Evolutionary conservation across 108 stramenopile species (phyloP), one percentile per base, ranked within the genome.

Genomic region (Cyclotella cryptica): DNA sequence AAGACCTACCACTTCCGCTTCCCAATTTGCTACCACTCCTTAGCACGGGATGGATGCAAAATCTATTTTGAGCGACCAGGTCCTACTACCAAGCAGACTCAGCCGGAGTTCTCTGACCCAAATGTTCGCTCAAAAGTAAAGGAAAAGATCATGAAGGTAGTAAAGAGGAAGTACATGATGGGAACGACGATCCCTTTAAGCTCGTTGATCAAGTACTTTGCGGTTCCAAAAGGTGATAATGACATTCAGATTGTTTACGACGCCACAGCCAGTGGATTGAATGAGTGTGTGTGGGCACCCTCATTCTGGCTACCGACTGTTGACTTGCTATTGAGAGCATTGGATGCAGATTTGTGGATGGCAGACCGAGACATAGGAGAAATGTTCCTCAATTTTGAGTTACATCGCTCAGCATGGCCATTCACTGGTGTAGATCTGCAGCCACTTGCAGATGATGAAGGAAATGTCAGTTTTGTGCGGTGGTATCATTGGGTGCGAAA

Each of bases 171-270:
- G 2, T 87, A 87, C 28, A 22, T 86, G 3, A 0, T 69, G 5
- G 30, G 15, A 0, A 43, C 57, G 0, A 27, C 1, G 0, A 24
- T 52, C 15, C 19, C 42, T 9, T 41, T 87, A 24, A 44, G n/a
- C 4, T 73, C 72, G 0, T 39, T 79, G 30, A 84, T n/a, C n/a
- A n/a, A n/a, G n/a, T n/a, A n/a, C n/a, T n/a, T n/a, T n/a, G n/a
- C n/a, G n/a, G n/a, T n/a, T 76, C 83, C 75, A 12, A 88, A 88
- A 24, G 88, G 85, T 10, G 73, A 49, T 0, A 17, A 65, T 21
- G 83, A 88, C 49, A 75, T 84, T 29, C 71, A 80, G 0, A 66
- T 85, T 19, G 88, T 88, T n/a, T 88, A 84, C 26, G 66, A 85
- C 43, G 88, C 77, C 0, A 84, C 82, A 0, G 71, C 67, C 15